A percentile compares a stretch with the other conserved stretches of the same genome.
Conservation (phyloP, 805 yeast species). For the Kluyveromyces starmeri region DNA sequence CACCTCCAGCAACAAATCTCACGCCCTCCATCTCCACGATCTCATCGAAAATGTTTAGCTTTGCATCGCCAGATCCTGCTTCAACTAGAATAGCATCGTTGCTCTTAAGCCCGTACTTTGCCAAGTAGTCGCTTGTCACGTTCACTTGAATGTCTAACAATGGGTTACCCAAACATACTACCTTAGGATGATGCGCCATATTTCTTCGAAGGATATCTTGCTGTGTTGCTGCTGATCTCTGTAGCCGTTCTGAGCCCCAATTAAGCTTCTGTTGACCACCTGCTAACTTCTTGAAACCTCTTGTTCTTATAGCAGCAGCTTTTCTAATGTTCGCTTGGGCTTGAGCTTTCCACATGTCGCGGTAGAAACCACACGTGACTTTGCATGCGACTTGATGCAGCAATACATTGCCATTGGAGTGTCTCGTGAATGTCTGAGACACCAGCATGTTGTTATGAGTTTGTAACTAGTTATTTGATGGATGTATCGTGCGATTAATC, state of each 20-base stretch:
- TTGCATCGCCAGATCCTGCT: constrained; percentile 57
- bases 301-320: background rate
- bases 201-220: constrained; percentile 2
- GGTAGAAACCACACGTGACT: background rate
- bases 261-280: no score
- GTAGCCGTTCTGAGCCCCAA: no score
- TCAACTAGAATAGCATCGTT: constrained; percentile 81
- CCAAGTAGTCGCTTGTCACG: constrained; percentile 57
- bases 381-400: no score
- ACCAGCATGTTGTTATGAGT: no score
- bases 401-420: no score
- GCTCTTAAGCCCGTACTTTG: constrained; percentile 75
- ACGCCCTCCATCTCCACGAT: constrained; percentile 52
- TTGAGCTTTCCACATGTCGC: background rate
- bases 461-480: no score
- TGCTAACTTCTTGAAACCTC: no score
- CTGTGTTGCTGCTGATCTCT: no score
- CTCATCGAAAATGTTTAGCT: constrained; percentile 80
- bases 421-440: no score
- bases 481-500: no score
- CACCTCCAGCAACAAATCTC: constrained; percentile 91
- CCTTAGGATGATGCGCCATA: constrained; percentile 16
- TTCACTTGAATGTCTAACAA: constrained; percentile 79
- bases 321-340: background rate
- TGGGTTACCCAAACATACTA: constrained; percentile 89